Percentiles rank a stretch among this genome's conserved stretches.
Evolutionary conservation across 2,329 filamentous ascomycete species (phyloP).

Genomic region (Calonectria fujianensis): DNA sequence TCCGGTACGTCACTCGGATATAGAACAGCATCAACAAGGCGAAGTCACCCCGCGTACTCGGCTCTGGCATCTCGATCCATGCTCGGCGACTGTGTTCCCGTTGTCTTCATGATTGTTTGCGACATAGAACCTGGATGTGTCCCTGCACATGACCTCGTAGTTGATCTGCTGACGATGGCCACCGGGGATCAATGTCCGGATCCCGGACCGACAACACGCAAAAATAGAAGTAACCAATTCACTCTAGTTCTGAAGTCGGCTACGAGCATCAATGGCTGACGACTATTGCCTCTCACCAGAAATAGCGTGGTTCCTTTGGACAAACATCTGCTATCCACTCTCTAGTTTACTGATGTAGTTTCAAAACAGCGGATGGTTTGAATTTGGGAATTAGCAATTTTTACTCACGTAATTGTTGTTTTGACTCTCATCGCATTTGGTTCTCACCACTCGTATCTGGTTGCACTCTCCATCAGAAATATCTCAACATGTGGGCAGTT

Average conservation of each 20-base stretch:
- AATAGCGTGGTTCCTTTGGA: not conserved
- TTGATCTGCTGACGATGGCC: constrained; percentile 1
- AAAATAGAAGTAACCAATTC: not conserved
- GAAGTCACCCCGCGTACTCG: constrained; percentile 23
- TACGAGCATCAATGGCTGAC: not conserved
- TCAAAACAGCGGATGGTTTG: not conserved
- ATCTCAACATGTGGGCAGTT: not conserved
- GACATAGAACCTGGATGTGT: constrained; percentile 1
- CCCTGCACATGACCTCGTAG: constrained; percentile 11
- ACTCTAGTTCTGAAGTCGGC: not conserved
- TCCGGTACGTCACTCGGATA: constrained; percentile 44
- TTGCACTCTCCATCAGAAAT: not conserved
- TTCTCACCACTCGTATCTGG: not conserved
- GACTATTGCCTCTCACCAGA: not conserved
- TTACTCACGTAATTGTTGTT: not conserved
- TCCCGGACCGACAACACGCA: not conserved
- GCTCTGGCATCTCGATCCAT: not conserved
- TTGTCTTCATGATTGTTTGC: not conserved
- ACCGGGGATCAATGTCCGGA: constrained; percentile 5
- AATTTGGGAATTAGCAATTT: not conserved
- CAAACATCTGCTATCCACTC: not conserved
- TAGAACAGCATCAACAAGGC: constrained; percentile 45
- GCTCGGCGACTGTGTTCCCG: not conserved
- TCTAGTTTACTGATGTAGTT: constrained; percentile 3
- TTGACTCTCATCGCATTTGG: not conserved